Evolutionary conservation across 2,329 filamentous ascomycete genomes (phyloP), one percentile per base, ranked within the genome.

Genomic region (Fusarium sp.): DNA sequence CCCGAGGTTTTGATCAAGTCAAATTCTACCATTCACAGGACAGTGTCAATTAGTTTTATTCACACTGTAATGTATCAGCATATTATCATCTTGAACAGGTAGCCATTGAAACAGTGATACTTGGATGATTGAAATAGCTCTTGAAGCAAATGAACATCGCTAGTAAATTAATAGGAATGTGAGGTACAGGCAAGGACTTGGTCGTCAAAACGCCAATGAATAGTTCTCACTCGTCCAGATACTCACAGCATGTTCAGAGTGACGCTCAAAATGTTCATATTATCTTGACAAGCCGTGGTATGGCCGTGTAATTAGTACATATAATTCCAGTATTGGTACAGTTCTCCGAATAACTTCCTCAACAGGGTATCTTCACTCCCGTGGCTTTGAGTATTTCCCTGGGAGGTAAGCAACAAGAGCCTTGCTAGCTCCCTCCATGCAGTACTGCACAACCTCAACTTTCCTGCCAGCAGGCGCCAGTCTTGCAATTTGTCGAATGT

Each of bases 341-440:
- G 8, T 28, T 17, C 8, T n/a, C 14, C 26, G 9, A 41, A 41
- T 6, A 19, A 22, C 30, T 19, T 47, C 22, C 13, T 30, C 32
- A 14, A 32, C 13, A 26, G 20, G 22, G 35, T 28, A 48, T 60
- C 24, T 54, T 70, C 47, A 70, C 14, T 64, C 39, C 26, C 45
- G 26, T 17, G 35, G 26, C 26, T 56, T 24, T 13, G 46, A 44
- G 44, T 65, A 58, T n/a, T 37, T 71, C 6, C 73, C 78, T 6
- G 86, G 86, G 22, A 90, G 80, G 71, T 88, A 90, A 30, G 85
- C 87, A n/a, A 89, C 87, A 77, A 90, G 79, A 54, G 90, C 92
- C 80, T 97, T 97, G 78, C 94, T 97, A 8, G 92, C 92, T 14
- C 94, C 93, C 72, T 92, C 86, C 82, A 97, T 92, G 75, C 94